Percentiles rank a stretch among this genome's conserved stretches.
Evolutionary conservation across 2,329 filamentous ascomycete genomes (phyloP).

Genomic region (Capronia coronata): DNA sequence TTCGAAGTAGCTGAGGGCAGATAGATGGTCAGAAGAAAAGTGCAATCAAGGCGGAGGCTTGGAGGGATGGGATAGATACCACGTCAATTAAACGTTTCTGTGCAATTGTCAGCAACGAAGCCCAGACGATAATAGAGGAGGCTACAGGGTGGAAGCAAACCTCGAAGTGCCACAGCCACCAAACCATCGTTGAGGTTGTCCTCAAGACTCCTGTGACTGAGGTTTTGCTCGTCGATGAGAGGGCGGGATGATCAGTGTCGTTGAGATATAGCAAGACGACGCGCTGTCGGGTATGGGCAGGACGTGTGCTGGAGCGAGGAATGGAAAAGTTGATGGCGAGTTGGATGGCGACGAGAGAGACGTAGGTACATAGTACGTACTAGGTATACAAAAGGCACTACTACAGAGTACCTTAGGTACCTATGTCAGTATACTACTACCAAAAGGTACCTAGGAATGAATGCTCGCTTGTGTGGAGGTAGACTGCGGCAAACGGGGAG

Average conservation of each 20-base stretch:
- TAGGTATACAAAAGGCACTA: too few species aligned
- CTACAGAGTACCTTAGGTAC: background rate
- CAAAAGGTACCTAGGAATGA: too few species aligned
- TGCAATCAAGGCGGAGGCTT: background rate
- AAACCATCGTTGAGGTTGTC: slow-evolving; percentile 14
- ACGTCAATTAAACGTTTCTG: slow-evolving; percentile 21
- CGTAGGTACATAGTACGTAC: too few species aligned
- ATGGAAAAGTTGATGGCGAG: background rate
- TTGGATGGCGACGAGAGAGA: too few species aligned
- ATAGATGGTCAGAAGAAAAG: background rate
- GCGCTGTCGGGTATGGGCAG: too few species aligned
- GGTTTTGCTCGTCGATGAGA: background rate
- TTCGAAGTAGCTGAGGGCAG: slow-evolving; percentile 34
- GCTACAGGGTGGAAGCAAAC: slow-evolving; percentile 11
- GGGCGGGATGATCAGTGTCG: background rate
- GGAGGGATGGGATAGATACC: slow-evolving; percentile 16
- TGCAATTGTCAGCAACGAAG: slow-evolving; percentile 9
- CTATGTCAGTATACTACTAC: background rate
- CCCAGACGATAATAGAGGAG: background rate
- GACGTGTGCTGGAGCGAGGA: too few species aligned
- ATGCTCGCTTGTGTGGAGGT: too few species aligned
- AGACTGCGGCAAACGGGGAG: too few species aligned
- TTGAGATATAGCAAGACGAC: too few species aligned
- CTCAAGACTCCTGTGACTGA: background rate
- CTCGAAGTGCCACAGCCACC: slow-evolving; percentile 26